Base-by-base conservation (phyloP, 129 eudicot species). In the Chrysanthemum seticuspe region DNA sequence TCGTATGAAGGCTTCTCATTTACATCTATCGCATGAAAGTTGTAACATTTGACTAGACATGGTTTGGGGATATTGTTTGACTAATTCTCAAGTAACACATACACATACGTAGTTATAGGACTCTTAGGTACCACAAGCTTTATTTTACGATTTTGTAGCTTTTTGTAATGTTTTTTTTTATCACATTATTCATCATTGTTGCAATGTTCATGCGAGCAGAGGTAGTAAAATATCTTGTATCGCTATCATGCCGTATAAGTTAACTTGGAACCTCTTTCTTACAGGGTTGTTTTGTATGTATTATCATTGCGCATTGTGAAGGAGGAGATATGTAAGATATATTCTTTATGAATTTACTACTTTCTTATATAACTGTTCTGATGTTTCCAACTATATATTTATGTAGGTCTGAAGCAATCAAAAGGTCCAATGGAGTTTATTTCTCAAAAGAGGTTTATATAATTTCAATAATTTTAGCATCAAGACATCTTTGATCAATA, bases 271-370 rank as follows among this genome's bases (percentile, higher is more conserved):
- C 27, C 14, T 77, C 29, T 74, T 55, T 58, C 62, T 69, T 76
- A 50, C 90, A 95, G 99, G 99, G 99, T 71, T 95, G 99, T 81
- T 95, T 86, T 83, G 99, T 90, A 54, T 95, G 99, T 84, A 95
- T 95, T 55, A 86, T 95, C 48, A 88, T 90, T 53, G 91, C 89
- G 14, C 90, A 90, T 71, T 95, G 97, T 75, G 99, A 95, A 83
- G 97, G 97, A 73, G 98, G 98, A 75, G 98, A 93, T 81, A 87
- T 93, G 98, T 93, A 84, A 86, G 97, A 71, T 67, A 61, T 68
- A 18, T 65, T 65, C 2, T 13, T 53, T 73, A 73, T 67, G 18
- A 45, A 47, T 68, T 31, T 19, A 51, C 2, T 18, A 29, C 53
- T 23, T 73, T 71, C 3, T 65, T 70, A 10, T 54, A 70, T 53